Percentiles rank a stretch among this genome's conserved stretches.
phyloP scores from a whole-genome alignment of 2,329 filamentous ascomycete genomes.

The Scytalidium lignicola region DNA sequence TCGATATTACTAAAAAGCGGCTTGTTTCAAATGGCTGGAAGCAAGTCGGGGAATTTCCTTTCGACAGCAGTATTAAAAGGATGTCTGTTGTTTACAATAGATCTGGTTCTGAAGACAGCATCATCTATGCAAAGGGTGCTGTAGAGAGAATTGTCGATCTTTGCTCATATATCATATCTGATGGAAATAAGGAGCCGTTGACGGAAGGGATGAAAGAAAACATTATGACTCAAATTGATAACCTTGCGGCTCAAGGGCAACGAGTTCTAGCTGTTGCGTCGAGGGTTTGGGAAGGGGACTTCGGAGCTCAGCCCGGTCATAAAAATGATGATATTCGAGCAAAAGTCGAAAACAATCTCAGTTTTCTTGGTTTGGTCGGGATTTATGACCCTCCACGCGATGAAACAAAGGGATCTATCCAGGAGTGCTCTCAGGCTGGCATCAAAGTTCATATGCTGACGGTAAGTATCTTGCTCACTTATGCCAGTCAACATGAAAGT shows the following conservation, averaged over 20 bases:
- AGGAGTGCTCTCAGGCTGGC: constrained; percentile 60
- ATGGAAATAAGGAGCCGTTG: constrained; percentile 34
- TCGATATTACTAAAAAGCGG: constrained; percentile 42
- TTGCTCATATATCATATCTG: constrained; percentile 41
- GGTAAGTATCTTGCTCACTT: constrained; percentile 31
- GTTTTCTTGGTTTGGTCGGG: constrained; percentile 49
- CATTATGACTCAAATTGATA: constrained; percentile 50
- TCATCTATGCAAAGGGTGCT: constrained; percentile 57
- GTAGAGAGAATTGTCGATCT: constrained; percentile 55
- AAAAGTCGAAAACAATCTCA: constrained; percentile 48
- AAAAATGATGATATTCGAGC: constrained; percentile 15
- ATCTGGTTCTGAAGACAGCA: constrained; percentile 20
- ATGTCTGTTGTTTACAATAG: constrained; percentile 58
- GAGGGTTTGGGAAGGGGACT: constrained; percentile 22
- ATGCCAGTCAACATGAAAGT: neutral
- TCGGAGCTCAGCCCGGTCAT: constrained; percentile 9
- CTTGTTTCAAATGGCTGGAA: constrained; percentile 39
- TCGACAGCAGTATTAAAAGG: constrained; percentile 59
- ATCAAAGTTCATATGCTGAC: constrained; percentile 77
- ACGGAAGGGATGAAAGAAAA: constrained; percentile 35
- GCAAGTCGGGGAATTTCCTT: constrained; percentile 56
- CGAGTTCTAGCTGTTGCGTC: constrained; percentile 54
- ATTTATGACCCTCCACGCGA: constrained; percentile 55
- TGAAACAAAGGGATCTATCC: constrained; percentile 52
- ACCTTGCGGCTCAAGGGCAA: constrained; percentile 52